Percentiles rank a stretch among this genome's conserved stretches.
phyloP scores from a whole-genome alignment of 768 basidiomycete species.

The Russula earlei region DNA sequence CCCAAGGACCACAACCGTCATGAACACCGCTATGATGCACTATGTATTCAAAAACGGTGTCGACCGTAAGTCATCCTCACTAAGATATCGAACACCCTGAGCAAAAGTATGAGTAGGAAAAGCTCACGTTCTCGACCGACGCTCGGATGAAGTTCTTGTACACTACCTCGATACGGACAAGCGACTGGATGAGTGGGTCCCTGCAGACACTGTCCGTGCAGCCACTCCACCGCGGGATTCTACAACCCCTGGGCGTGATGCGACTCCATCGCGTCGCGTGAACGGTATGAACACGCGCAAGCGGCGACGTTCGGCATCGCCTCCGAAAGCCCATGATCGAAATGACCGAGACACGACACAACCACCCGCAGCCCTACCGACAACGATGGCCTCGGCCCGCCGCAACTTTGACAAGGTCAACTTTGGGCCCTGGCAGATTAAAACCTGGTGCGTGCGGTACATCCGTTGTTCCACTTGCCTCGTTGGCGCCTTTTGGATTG shows the following conservation, averaged over 20 bases:
- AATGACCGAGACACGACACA: conserved; percentile 1
- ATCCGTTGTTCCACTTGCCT: background rate
- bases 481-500: background rate
- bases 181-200: conserved; percentile 67
- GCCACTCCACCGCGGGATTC: conserved; percentile 9
- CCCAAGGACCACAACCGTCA: background rate
- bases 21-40: background rate
- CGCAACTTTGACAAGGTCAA: conserved; percentile 83
- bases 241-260: background rate
- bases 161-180: conserved; percentile 66
- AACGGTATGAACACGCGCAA: conserved; percentile 24
- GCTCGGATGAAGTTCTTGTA: conserved; percentile 50
- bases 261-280: conserved; percentile 15
- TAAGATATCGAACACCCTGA: conserved; percentile 4
- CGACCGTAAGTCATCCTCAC: conserved; percentile 28
- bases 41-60: conserved; percentile 28
- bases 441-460: conserved; percentile 60
- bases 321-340: background rate
- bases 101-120: conserved; percentile 26
- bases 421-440: conserved; percentile 80
- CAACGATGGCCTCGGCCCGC: conserved; percentile 31
- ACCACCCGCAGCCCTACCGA: background rate
- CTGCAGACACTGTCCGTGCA: conserved; percentile 33
- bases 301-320: conserved; percentile 15
- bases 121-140: conserved; percentile 46